Base-by-base conservation (phyloP, 2,329 filamentous ascomycete species). In the Clarireedia monteithiana region DNA sequence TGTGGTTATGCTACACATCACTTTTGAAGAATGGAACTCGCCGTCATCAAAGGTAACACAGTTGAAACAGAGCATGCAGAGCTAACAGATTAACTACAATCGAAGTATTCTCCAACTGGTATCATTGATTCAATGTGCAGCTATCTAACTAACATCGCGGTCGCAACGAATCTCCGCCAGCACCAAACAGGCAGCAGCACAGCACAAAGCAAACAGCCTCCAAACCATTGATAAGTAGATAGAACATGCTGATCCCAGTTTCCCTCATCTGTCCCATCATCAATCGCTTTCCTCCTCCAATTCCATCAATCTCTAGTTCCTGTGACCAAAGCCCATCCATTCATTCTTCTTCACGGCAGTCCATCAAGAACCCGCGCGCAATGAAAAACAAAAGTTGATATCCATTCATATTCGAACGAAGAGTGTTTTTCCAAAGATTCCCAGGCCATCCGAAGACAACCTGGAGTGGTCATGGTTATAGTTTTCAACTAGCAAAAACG, bases 401-500 rank as follows among this genome's bases (percentile, higher is more conserved):
- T 66, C 63, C 71, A 64, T 69, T 60, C 30, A 34, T 34, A 14
- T 12, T 34, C 30, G 30, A 34, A 34, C 9, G 30, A 27, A 34
- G 30, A 34, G 30, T 34, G 30, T 34, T 34, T 20, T 77, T 80
- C 75, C 85, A 89, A 90, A 90, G 85, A 90, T 90, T 90, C 86
- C 85, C 79, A 80, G 76, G 75, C 81, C 80, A 79, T 77, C 80
- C 76, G 76, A 77, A 79, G 81, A 80, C 84, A 81, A 79, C 67
- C 74, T 79, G 77, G 77, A 91, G 86, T 78, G 78, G 86, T 89
- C 86, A 87, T 81, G 78, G 77, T 65, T 65, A 65, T 69, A 69
- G 66, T 70, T 70, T 69, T 69, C 64, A 68, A 67, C 85, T 88
- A 89, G 86, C 86, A 89, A 89, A 88, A 89, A 89, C 80, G 81